Base-by-base conservation (phyloP, 1,284 basidiomycete genomes). In the Pterulicium gracile region DNA sequence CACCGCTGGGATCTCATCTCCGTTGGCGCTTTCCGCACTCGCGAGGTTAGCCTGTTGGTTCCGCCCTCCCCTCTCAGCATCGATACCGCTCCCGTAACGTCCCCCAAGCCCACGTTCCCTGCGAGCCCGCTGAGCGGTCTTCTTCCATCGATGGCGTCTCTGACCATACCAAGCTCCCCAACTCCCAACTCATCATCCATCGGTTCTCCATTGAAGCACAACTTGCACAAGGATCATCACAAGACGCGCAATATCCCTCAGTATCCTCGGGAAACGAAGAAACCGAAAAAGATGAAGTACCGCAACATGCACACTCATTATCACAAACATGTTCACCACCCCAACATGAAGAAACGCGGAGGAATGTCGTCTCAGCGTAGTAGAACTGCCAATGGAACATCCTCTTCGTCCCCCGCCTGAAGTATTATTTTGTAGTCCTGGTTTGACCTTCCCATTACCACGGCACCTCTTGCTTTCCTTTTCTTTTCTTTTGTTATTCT, bases 1-100 rank as follows among this genome's bases (percentile, higher is more conserved):
- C 75, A 63, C 46, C 69, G 84, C 2, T 88, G 85, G 85, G 84
- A 88, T 51, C 67, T 74, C 46, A 77, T 88, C 44, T 81, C 84
- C 5, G 79, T 86, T 48, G 72, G 73, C 46, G 78, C 83, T 13
- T 87, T 87, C 68, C 75, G 82, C 75, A 80, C 45, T 79, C 77
- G 4, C 70, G 77, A 39, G 77, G 75, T 53, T 64, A 58, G 24
- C 60, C 64, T 7, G 58, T 62, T 5, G 66, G 66, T 35, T 63
- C 63, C 35, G 69, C 66, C 17, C 54, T 64, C 40, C 55, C 59
- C 20, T 59, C 66, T 24, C 57, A 63, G 44, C 59, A 56, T 47
- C 63, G 62, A 24, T 61, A 56, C 42, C 64, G 67, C 48, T 67
- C 65, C 48, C 64, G 64, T 10, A 72, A 60, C 49, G 70, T 70